Evolutionary conservation across 257 asterid genomes (phyloP).

Genomic region (Hygrophila difformis): DNA sequence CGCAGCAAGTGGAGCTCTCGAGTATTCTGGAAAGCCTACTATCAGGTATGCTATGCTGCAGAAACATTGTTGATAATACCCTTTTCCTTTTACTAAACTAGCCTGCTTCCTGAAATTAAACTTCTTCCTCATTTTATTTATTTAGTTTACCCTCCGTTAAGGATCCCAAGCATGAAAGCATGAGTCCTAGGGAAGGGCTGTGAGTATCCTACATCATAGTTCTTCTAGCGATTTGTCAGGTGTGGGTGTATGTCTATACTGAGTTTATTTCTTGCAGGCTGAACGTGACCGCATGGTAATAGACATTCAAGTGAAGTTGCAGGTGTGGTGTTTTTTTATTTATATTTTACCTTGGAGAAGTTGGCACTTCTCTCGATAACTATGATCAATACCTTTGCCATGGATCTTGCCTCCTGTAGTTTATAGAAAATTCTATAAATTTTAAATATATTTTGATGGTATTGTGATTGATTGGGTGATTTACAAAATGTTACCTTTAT

Average conservation of each 20-base stretch:
- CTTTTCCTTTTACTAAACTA: slow-evolving; percentile 13
- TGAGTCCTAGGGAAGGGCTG: slow-evolving; percentile 94
- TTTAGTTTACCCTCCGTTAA: slow-evolving; percentile 58
- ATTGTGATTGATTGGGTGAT: no score
- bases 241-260: no score
- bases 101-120: slow-evolving; percentile 5
- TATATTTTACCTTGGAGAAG: no score
- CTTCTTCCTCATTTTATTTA: slow-evolving; percentile 12
- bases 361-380: no score
- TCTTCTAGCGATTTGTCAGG: no score
- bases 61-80: slow-evolving; percentile 21
- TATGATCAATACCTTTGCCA: no score
- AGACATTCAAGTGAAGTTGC: slow-evolving; percentile 93
- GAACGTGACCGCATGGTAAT: slow-evolving; percentile 97
- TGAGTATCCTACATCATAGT: slow-evolving; percentile 52
- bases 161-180: slow-evolving; percentile 65
- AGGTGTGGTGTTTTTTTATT: slow-evolving; percentile 34
- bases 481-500: no score
- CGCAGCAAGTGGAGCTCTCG: slow-evolving; percentile 79
- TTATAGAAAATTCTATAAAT: no score
- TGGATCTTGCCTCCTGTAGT: no score
- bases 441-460: no score
- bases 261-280: slow-evolving; percentile 44
- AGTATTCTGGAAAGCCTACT: slow-evolving; percentile 61
- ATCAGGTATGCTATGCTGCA: slow-evolving; percentile 39